phyloP scores from a whole-genome alignment of 345 rosid genomes.

The Rubroshorea leprosula region DNA sequence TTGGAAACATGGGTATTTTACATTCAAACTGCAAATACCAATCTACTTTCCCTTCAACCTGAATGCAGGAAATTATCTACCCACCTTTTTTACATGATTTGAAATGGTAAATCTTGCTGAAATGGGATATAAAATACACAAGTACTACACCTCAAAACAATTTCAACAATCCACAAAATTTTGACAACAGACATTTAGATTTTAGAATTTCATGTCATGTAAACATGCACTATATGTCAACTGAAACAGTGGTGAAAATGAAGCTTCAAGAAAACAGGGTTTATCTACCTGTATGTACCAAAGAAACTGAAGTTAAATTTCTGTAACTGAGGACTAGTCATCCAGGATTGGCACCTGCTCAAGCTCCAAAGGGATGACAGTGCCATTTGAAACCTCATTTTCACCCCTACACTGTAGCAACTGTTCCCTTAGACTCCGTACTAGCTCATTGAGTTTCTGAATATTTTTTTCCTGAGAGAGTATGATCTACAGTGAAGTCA shows the following conservation, averaged over 20 bases:
- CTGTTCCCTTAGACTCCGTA: slow-evolving; percentile 48
- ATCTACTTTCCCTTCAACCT: too few relatives aligned
- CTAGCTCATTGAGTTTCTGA: slow-evolving; percentile 57
- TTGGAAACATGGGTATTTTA: too few relatives aligned
- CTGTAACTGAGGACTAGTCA: slow-evolving; percentile 24
- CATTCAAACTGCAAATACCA: too few relatives aligned
- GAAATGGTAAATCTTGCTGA: too few relatives aligned
- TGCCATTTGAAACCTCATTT: slow-evolving; percentile 25
- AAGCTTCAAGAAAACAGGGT: neutral
- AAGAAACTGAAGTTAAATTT: slow-evolving; percentile 11
- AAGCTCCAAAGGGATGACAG: slow-evolving; percentile 39
- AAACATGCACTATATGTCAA: too few relatives aligned
- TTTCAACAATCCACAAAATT: too few relatives aligned
- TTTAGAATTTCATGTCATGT: too few relatives aligned
- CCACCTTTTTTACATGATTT: too few relatives aligned
- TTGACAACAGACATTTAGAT: too few relatives aligned
- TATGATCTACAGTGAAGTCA: slow-evolving; percentile 44
- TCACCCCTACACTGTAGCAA: slow-evolving; percentile 49
- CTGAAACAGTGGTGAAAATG: slow-evolving; percentile 7
- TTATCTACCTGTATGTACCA: slow-evolving; percentile 12
- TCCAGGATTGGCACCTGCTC: slow-evolving; percentile 39
- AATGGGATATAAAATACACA: too few relatives aligned
- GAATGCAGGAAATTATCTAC: too few relatives aligned
- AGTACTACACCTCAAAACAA: too few relatives aligned
- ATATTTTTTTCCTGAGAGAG: slow-evolving; percentile 67